Base-by-base conservation (phyloP, 805 yeast species). In the Yarrowia divulgata region DNA sequence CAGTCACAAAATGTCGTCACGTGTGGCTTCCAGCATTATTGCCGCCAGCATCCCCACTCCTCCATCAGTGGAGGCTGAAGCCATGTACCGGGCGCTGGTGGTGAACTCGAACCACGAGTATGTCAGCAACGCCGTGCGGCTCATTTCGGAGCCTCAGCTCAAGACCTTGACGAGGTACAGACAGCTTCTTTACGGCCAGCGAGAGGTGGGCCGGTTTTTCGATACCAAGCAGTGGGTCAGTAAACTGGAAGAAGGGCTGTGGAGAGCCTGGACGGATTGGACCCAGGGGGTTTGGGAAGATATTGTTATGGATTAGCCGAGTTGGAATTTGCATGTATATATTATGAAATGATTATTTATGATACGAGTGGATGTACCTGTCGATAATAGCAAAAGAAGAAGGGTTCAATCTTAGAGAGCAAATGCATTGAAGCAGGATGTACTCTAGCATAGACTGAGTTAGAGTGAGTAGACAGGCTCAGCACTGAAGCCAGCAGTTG, bases 21-120 rank as follows among this genome's bases (percentile, higher is more conserved):
- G 70, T 3, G 73, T 77, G 71, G 77, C 79, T 52, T 74, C 78
- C 19, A 69, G 79, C 8, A 75, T 77, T 14, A 71, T 77, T 4
- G 72, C 79, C 8, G 76, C 79, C 9, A 72, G 77, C 19, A 69
- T 77, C 8, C 39, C 68, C 8, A 72, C 75, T 1, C 45, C 60
- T 39, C 45, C 35, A 3, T 37, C 60, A 1, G 18, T 34, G 1
- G 60, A 54, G 45, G 23, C 60, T 7, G 42, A 54, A 6, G 14
- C 12, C 1, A 54, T 54, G 60, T 54, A 54, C 34, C 45, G 39
- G 1, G 29, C 16, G 14, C 35, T 54, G 8, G 60, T 54, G 45
- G 60, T 54, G 9, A 8, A 54, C 13, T 37, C 60, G n/a, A 54
- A 39, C 19, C 45, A 54, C 29, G 45, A 54, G 16, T 54, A 54